phyloP scores from a whole-genome alignment of 495 filamentous ascomycete species.

The Talaromyces adpressus region DNA sequence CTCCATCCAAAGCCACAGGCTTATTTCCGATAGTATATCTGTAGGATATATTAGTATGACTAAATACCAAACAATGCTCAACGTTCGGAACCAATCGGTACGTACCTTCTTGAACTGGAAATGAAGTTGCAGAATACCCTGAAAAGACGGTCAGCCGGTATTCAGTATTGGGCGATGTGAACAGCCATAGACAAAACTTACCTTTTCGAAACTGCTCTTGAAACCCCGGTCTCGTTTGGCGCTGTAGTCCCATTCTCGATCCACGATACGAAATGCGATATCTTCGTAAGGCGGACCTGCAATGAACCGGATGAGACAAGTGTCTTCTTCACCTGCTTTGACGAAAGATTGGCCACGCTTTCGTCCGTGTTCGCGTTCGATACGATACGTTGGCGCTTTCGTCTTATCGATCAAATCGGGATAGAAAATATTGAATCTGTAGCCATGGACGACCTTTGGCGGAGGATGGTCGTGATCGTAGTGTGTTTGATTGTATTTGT shows the following conservation, averaged over 20 bases:
- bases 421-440: constrained; percentile 99
- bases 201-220: constrained; percentile 96
- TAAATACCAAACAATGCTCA: constrained; percentile 47
- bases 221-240: constrained; percentile 93
- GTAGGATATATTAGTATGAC: constrained; percentile 11
- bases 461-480: constrained; percentile 99
- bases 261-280: constrained; percentile 94
- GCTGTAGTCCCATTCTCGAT: constrained; percentile 98
- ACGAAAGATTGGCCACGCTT: constrained; percentile 88
- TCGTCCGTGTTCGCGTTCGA: constrained; percentile 85
- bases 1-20: background rate
- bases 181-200: constrained; percentile 31
- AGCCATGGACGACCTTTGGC: constrained; percentile 96
- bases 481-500: constrained; percentile 99
- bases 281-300: constrained; percentile 96
- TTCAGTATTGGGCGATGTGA: background rate
- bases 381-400: constrained; percentile 90
- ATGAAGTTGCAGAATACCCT: constrained; percentile 95
- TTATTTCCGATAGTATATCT: constrained; percentile 66
- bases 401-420: constrained; percentile 95
- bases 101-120: constrained; percentile 90
- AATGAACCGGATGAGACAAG: constrained; percentile 92
- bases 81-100: constrained; percentile 42
- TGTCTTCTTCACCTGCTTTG: constrained; percentile 95
- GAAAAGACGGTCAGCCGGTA: constrained; percentile 11